These are phyloP conservation scores for Beta corolliflora DNA, from an alignment of 179 eudicot species.

Conservation along the genomic window DNA sequence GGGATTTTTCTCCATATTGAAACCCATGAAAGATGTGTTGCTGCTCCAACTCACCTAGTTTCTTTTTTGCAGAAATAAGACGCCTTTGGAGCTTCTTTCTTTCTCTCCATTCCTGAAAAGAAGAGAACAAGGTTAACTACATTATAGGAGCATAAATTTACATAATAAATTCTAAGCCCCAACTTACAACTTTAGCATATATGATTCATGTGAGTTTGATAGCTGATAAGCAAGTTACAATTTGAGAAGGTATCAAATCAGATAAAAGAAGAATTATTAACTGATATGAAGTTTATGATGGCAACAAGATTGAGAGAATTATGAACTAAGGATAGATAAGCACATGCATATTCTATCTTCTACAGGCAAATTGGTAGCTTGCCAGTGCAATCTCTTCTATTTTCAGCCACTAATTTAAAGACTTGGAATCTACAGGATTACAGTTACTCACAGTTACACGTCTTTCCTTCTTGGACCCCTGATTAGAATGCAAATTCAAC, in stretches of 20 bases:
- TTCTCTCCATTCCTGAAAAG: conserved; percentile 86
- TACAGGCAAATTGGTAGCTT: background rate
- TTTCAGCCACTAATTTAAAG: background rate
- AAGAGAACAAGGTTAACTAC: background rate
- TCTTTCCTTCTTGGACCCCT: conserved; percentile 91
- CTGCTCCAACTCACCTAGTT: conserved; percentile 77
- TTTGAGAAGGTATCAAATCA: background rate
- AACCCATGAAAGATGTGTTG: conserved; percentile 87
- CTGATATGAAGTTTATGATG: background rate
- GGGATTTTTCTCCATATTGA: conserved; percentile 65
- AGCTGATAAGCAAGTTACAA: background rate
- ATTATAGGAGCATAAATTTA: background rate
- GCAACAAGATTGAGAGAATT: conserved; percentile 6
- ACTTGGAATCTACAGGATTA: background rate
- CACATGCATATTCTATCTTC: background rate
- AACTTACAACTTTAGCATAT: background rate
- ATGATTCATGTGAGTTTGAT: background rate
- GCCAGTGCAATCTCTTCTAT: background rate
- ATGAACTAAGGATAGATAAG: background rate
- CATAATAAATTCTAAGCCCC: background rate
- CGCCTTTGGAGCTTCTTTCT: conserved; percentile 78
- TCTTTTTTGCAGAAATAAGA: conserved; percentile 91
- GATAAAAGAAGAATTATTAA: background rate
- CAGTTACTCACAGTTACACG: conserved; percentile 69
- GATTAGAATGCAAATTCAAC: conserved; percentile 70